These are phyloP conservation scores for Monilinia laxa DNA, from an alignment of 2,329 filamentous ascomycete species.

Conservation along the genomic window DNA sequence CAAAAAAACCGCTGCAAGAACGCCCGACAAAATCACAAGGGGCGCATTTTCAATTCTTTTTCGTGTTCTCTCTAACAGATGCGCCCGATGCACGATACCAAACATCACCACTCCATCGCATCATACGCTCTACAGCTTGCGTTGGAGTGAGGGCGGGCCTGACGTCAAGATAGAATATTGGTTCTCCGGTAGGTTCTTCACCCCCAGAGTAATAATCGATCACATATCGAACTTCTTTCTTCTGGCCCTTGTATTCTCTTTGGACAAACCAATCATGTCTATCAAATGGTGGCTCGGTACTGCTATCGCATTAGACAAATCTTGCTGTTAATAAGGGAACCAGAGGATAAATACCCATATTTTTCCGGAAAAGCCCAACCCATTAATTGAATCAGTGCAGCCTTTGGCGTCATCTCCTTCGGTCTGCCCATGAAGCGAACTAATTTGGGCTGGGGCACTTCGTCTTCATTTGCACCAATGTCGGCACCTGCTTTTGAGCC, in stretches of 20 bases:
- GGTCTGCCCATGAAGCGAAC: slow-evolving; percentile 87
- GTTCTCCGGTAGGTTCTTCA: slow-evolving; percentile 73
- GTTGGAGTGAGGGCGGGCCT: slow-evolving; percentile 82
- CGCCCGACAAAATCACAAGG: slow-evolving; percentile 14
- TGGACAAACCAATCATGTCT: slow-evolving; percentile 96
- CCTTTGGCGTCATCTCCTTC: slow-evolving; percentile 87
- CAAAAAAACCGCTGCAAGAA: slow-evolving; percentile 15
- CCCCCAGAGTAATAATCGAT: slow-evolving; percentile 94
- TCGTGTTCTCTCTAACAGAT: slow-evolving; percentile 33
- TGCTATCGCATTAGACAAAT: slow-evolving; percentile 40
- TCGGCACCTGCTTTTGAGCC: slow-evolving; percentile 49
- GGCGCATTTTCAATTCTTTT: slow-evolving; percentile 23
- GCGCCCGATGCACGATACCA: slow-evolving; percentile 62
- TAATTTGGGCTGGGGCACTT: slow-evolving; percentile 65
- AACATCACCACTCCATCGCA: slow-evolving; percentile 88
- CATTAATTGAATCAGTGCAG: slow-evolving; percentile 76
- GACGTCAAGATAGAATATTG: slow-evolving; percentile 94
- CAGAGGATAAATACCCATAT: slow-evolving; percentile 61
- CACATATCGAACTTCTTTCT: slow-evolving; percentile 83
- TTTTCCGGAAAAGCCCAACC: slow-evolving; percentile 75
- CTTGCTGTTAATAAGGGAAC: background rate
- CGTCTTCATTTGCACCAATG: slow-evolving; percentile 53
- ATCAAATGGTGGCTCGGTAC: slow-evolving; percentile 85
- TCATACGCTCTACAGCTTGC: slow-evolving; percentile 74
- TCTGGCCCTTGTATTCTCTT: slow-evolving; percentile 62